Evolutionary conservation across 139 green algal species (phyloP).

Genomic region (Tetraselmis striata): DNA sequence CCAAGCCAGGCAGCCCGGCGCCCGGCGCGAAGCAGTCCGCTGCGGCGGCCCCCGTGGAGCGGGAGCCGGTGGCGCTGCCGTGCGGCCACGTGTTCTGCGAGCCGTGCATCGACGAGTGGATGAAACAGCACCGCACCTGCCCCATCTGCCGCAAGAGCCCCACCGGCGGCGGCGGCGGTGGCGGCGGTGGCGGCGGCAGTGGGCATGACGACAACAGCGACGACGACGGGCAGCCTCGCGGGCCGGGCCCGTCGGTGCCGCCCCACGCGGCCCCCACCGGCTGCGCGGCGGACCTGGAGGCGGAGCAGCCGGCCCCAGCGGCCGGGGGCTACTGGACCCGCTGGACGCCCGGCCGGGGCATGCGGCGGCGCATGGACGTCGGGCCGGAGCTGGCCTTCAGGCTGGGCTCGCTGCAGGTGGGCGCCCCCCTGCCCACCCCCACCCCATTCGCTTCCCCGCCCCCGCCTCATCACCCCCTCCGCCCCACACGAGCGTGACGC

Average conservation of each 20-base stretch:
- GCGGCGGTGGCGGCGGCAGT: too few species aligned
- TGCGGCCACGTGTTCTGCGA: constrained; percentile 78
- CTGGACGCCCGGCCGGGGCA: neutral
- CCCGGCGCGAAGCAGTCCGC: too few species aligned
- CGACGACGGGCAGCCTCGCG: neutral
- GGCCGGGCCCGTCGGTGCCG: neutral
- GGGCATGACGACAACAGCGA: neutral
- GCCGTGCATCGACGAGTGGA: constrained; percentile 69
- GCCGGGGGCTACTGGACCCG: neutral
- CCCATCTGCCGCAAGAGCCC: constrained; percentile 56
- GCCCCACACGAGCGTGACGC: too few species aligned
- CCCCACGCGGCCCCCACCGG: neutral
- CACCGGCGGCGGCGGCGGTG: neutral
- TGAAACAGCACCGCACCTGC: constrained; percentile 69
- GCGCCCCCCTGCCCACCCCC: too few species aligned
- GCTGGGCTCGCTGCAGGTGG: neutral
- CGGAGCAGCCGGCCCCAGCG: neutral
- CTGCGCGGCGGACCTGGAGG: too few species aligned
- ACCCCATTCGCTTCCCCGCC: too few species aligned
- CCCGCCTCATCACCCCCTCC: too few species aligned
- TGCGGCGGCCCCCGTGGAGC: neutral
- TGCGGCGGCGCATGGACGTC: neutral
- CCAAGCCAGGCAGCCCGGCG: neutral
- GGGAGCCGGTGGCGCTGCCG: constrained; percentile 39
- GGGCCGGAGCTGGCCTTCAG: neutral